phyloP scores from a whole-genome alignment of 1,284 basidiomycete species.

The Bjerkandera adusta region DNA sequence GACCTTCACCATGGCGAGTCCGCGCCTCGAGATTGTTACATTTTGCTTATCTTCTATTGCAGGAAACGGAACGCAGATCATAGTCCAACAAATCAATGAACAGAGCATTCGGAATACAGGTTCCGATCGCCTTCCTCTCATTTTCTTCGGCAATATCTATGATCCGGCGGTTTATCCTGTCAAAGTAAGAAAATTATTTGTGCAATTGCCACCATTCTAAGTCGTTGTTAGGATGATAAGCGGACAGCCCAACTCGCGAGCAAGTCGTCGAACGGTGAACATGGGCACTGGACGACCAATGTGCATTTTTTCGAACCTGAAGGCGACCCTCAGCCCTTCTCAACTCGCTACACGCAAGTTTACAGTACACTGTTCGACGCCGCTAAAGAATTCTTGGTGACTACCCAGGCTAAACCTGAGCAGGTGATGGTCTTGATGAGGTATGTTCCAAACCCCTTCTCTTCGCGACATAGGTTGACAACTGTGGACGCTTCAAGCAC shows the following conservation, averaged over 20 bases:
- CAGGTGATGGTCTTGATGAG: slow-evolving; percentile 85
- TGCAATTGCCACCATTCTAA: not conserved
- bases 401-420: slow-evolving; percentile 58
- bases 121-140: slow-evolving; percentile 60
- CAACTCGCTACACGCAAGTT: slow-evolving; percentile 67
- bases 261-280: slow-evolving; percentile 82
- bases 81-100: slow-evolving; percentile 90
- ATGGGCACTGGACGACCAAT: slow-evolving; percentile 91
- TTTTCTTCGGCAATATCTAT: slow-evolving; percentile 89
- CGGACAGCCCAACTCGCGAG: slow-evolving; percentile 70
- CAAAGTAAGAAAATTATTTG: slow-evolving; percentile 54
- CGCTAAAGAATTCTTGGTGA: slow-evolving; percentile 73
- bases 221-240: slow-evolving; percentile 71
- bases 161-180: slow-evolving; percentile 92
- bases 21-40: not conserved
- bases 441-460: slow-evolving; percentile 34
- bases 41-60: too few relatives aligned
- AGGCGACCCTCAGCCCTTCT: slow-evolving; percentile 82
- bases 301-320: slow-evolving; percentile 84
- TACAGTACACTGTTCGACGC: slow-evolving; percentile 73
- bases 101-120: slow-evolving; percentile 37
- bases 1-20: slow-evolving; percentile 84
- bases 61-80: slow-evolving; percentile 93
- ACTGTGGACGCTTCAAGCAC: too few relatives aligned
- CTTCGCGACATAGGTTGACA: too few relatives aligned